These are phyloP conservation scores for Plasmodium gonderi DNA, from an alignment of 169 alveolate genomes.

Conservation along the genomic window DNA sequence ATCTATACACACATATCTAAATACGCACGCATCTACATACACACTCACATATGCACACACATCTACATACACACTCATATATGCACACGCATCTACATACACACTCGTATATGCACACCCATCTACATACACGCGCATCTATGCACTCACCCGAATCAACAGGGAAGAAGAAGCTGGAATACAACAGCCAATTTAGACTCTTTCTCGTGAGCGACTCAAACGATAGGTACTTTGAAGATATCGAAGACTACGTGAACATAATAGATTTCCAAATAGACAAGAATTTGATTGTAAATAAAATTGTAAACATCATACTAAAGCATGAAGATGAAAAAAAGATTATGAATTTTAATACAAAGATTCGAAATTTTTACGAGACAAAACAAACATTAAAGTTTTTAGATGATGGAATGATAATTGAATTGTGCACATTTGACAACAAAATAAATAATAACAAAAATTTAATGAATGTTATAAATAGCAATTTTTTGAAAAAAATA, in stretches of 20 bases:
- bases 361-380: constrained; percentile 62
- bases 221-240: constrained; percentile 60
- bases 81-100: too few relatives aligned
- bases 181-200: constrained; percentile 49
- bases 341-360: constrained; percentile 64
- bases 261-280: constrained; percentile 68
- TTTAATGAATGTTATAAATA: constrained; percentile 48
- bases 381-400: constrained; percentile 70
- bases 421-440: constrained; percentile 48
- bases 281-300: constrained; percentile 34
- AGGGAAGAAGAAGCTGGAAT: constrained; percentile 62
- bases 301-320: constrained; percentile 33
- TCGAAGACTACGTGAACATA: constrained; percentile 59
- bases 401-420: constrained; percentile 66
- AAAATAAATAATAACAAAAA: constrained; percentile 22
- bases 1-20: too few relatives aligned
- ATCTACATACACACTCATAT: too few relatives aligned
- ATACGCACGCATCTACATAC: too few relatives aligned
- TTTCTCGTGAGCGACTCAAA: constrained; percentile 57
- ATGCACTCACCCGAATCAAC: background rate
- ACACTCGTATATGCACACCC: background rate
- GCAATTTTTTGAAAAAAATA: constrained; percentile 47
- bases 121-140: background rate
- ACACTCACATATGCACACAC: too few relatives aligned
- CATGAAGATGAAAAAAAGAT: constrained; percentile 67